phyloP scores from a whole-genome alignment of 2,329 filamentous ascomycete genomes.

The Trichoderma afroharzianum region DNA sequence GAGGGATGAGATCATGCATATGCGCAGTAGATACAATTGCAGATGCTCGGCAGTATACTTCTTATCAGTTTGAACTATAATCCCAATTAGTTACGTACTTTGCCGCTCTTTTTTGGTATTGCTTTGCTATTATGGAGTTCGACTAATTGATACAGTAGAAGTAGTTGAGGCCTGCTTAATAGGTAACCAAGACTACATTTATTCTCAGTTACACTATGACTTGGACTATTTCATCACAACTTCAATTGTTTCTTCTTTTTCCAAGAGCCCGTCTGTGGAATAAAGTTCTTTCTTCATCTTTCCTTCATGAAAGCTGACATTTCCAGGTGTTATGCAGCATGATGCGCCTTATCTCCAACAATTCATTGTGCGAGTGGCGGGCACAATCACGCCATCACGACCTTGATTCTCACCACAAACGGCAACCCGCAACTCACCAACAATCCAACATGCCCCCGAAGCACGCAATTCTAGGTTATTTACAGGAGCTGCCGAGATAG shows the following conservation, averaged over 20 bases:
- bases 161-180: not conserved
- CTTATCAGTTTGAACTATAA: not conserved
- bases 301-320: not conserved
- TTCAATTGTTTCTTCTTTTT: not conserved
- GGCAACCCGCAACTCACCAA: not conserved
- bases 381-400: slow-evolving; percentile 14
- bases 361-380: slow-evolving; percentile 14
- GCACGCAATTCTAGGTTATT: slow-evolving; percentile 2
- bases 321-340: not conserved
- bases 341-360: not conserved
- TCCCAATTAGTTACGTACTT: not conserved
- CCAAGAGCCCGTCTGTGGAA: not conserved
- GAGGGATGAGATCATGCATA: slow-evolving; percentile 4
- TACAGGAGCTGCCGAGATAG: not conserved
- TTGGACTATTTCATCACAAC: not conserved
- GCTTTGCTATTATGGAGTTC: not conserved
- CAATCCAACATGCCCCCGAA: not conserved
- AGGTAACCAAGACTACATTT: not conserved
- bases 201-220: not conserved
- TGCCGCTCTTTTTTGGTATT: not conserved
- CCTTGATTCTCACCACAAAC: slow-evolving; percentile 6
- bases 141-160: not conserved
- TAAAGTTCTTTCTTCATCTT: not conserved
- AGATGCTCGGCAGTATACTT: not conserved
- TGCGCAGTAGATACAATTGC: not conserved